Percentiles rank a stretch among this genome's conserved stretches.
These are phyloP conservation scores for Aspergillus puulaauensis DNA, from an alignment of 2,329 filamentous ascomycete species.

Conservation along the genomic window DNA sequence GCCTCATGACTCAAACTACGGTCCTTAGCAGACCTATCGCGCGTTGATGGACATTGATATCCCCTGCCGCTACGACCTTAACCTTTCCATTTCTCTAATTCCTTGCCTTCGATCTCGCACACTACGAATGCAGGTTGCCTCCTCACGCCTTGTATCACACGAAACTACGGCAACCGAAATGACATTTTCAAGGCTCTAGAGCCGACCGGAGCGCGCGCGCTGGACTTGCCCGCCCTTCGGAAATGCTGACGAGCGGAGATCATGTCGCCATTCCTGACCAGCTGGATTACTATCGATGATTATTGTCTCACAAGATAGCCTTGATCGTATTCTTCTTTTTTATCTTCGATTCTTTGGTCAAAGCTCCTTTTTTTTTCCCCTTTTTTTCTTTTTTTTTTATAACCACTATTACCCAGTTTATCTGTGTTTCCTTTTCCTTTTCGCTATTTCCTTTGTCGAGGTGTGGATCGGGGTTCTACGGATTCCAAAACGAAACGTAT, in stretches of 20 bases:
- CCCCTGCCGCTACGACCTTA: conserved; percentile 21
- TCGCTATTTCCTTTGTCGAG: conserved; percentile 27
- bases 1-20: conserved; percentile 28
- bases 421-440: conserved; percentile 22
- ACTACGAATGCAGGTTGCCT: conserved; percentile 11
- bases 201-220: conserved; percentile 18
- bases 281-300: conserved; percentile 13
- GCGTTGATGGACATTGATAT: conserved; percentile 18
- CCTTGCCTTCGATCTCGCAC: conserved; percentile 17
- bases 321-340: neutral
- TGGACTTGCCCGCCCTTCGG: conserved; percentile 24
- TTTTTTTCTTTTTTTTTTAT: conserved; percentile 18
- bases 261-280: conserved; percentile 4
- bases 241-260: conserved; percentile 8
- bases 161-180: conserved; percentile 5
- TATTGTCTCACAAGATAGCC: conserved; percentile 15
- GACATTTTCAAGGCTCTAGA: conserved; percentile 11
- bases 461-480: conserved; percentile 10
- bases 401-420: conserved; percentile 6
- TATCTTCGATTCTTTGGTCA: conserved; percentile 19
- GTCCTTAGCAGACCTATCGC: conserved; percentile 22
- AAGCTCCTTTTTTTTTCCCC: conserved; percentile 9
- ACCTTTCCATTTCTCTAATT: conserved; percentile 21
- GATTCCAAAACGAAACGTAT: conserved; percentile 12
- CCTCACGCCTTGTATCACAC: conserved; percentile 7